Evolutionary conservation across 495 filamentous ascomycete genomes (phyloP), one percentile per base, ranked within the genome.

Genomic region (Podospora appendiculata): DNA sequence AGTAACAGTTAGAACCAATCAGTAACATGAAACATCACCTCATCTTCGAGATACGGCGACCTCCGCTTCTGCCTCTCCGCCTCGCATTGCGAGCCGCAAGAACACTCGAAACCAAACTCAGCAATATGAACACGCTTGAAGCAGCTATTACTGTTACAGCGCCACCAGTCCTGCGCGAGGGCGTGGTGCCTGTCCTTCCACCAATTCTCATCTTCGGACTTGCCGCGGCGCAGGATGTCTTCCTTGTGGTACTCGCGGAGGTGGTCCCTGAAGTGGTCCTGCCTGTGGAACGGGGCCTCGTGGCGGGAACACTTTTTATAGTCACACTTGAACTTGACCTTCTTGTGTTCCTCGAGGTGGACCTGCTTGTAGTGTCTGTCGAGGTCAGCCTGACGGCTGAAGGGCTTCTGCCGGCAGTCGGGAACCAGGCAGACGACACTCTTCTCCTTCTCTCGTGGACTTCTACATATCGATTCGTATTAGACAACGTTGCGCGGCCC

Each of bases 251-350:
- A 74, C 10, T 73, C 68, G 10, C 75, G 64, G 8, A 75, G 64
- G 54, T 81, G 78, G 39, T 79, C 75, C 13, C 77, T 64, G 45
- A 65, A 74, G 52, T 76, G 74, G 44, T 77, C 74, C 13, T 64
- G 63, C 1, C 74, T 64, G 46, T 56, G 60, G 59, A 75, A 76
- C 10, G 72, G 66, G 1, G 57, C 38, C 10, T 58, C 51, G 35
- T 65, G 61, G 3, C 74, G 69, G 33, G 47, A 41, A 48, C 74
- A 76, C 33, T 50, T 62, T 36, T 57, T 60, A 58, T 70, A 74
- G 57, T 76, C 73, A 59, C 73, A 76, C 0, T 44, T 48, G 51
- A 59, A 76, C 35, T 63, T 51, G 8, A 61, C 60, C 58, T 73
- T 75, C 25, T 71, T 41, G 5, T 56, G 60, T 3, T 54, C 56